These are phyloP conservation scores for Lachnellula subtilissima DNA, from an alignment of 2,329 filamentous ascomycete species.

Conservation along the genomic window DNA sequence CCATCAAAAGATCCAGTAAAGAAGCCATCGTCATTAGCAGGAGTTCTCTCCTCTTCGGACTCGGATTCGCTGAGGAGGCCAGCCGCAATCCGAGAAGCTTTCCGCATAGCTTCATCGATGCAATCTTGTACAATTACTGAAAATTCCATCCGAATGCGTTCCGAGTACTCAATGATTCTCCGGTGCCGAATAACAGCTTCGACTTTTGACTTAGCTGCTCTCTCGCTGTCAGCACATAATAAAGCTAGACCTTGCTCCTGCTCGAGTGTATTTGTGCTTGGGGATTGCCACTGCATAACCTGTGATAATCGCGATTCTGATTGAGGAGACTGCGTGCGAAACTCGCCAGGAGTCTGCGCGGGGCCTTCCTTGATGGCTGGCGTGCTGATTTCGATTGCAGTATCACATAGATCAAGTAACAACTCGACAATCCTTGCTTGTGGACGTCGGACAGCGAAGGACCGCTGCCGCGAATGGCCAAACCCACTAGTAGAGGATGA, in stretches of 20 bases:
- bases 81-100: slow-evolving; percentile 81
- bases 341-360: slow-evolving; percentile 63
- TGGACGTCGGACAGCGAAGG: slow-evolving; percentile 86
- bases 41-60: slow-evolving; percentile 38
- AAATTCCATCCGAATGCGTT: slow-evolving; percentile 92
- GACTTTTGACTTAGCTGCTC: slow-evolving; percentile 78
- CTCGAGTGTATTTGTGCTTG: slow-evolving; percentile 83
- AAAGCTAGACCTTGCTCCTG: slow-evolving; percentile 86
- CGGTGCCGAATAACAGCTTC: slow-evolving; percentile 90
- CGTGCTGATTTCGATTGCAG: slow-evolving; percentile 88
- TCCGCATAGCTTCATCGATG: slow-evolving; percentile 84
- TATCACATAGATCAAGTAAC: slow-evolving; percentile 91
- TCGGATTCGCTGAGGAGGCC: slow-evolving; percentile 76
- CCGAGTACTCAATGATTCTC: slow-evolving; percentile 90
- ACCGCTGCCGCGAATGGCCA: slow-evolving; percentile 75
- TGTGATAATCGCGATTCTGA: slow-evolving; percentile 94
- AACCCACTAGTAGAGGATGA: slow-evolving; percentile 62
- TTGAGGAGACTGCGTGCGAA: slow-evolving; percentile 90
- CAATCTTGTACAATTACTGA: slow-evolving; percentile 91
- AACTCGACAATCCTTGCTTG: slow-evolving; percentile 92
- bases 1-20: slow-evolving; percentile 52
- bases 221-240: slow-evolving; percentile 86
- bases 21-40: slow-evolving; percentile 48
- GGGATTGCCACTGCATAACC: slow-evolving; percentile 94
- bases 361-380: slow-evolving; percentile 85